These are phyloP conservation scores for Biancaea sappan DNA, from an alignment of 306 rosid genomes.

Conservation along the genomic window DNA sequence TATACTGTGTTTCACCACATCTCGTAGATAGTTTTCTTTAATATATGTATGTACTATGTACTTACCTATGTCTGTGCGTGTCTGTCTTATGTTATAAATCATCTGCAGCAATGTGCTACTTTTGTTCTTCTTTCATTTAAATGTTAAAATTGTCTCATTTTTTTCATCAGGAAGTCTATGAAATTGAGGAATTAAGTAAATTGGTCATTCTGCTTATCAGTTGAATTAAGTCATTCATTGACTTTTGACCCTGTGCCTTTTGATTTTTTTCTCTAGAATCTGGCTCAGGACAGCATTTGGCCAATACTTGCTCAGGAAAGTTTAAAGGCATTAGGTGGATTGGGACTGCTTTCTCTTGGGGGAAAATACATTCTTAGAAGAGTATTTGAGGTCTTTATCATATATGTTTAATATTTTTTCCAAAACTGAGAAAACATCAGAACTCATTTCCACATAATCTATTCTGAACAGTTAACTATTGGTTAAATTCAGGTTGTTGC, in stretches of 20 bases:
- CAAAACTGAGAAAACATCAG: constrained; percentile 17
- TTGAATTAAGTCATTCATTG: constrained; percentile 31
- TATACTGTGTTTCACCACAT: too few species aligned
- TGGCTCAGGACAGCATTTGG: constrained; percentile 60
- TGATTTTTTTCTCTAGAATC: constrained; percentile 46
- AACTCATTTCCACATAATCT: constrained; percentile 17
- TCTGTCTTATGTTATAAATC: neutral
- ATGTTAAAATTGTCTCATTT: neutral
- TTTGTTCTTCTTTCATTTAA: neutral
- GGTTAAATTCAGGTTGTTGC: constrained; percentile 70
- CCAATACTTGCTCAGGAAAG: constrained; percentile 72
- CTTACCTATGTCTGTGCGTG: neutral
- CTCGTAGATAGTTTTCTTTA: neutral
- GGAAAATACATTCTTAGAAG: constrained; percentile 72
- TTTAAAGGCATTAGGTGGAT: constrained; percentile 72
- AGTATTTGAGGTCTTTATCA: constrained; percentile 70
- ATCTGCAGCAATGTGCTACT: neutral
- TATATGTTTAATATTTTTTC: constrained; percentile 19
- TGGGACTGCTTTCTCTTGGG: constrained; percentile 71
- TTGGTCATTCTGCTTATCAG: neutral
- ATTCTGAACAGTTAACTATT: constrained; percentile 36
- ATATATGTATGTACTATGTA: neutral
- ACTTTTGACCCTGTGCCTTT: constrained; percentile 30
- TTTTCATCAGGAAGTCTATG: neutral
- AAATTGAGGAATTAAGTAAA: neutral